Percentiles rank a stretch among this genome's conserved stretches.
Evolutionary conservation across 1,139 yeast genomes (phyloP).

Genomic region (Yamadazyma kanchanaburiensis): DNA sequence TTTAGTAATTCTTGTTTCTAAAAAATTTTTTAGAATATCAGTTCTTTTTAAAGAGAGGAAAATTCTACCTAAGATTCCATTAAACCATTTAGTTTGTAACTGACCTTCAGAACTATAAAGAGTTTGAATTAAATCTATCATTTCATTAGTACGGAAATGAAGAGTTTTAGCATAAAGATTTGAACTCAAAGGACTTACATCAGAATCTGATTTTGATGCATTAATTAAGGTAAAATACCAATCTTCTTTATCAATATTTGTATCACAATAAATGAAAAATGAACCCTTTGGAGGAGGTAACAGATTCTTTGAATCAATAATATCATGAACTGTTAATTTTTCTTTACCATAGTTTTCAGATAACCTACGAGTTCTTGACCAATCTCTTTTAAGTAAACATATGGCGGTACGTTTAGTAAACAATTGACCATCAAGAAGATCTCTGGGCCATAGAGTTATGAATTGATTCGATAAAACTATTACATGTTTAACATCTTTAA

Average conservation of each 20-base stretch:
- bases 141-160: slow-evolving; percentile 67
- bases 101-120: slow-evolving; percentile 82
- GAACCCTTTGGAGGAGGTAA: slow-evolving; percentile 50
- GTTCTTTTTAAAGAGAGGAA: slow-evolving; percentile 78
- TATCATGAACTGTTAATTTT: slow-evolving; percentile 18
- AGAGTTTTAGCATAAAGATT: slow-evolving; percentile 63
- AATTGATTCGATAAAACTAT: slow-evolving; percentile 70
- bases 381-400: slow-evolving; percentile 51
- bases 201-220: slow-evolving; percentile 52
- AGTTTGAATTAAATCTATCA: slow-evolving; percentile 70
- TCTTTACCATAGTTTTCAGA: slow-evolving; percentile 21
- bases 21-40: slow-evolving; percentile 52
- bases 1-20: slow-evolving; percentile 59
- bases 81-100: slow-evolving; percentile 82
- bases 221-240: slow-evolving; percentile 84
- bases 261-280: slow-evolving; percentile 72
- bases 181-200: slow-evolving; percentile 23
- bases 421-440: slow-evolving; percentile 65
- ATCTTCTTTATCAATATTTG: slow-evolving; percentile 82
- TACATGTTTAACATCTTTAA: slow-evolving; percentile 72
- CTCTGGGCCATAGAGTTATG: slow-evolving; percentile 85
- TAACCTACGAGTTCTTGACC: slow-evolving; percentile 25
- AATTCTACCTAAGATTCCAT: slow-evolving; percentile 78
- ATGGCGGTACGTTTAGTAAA: slow-evolving; percentile 81
- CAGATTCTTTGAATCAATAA: slow-evolving; percentile 17